A percentile compares a stretch with the other conserved stretches of the same genome.
Conservation (phyloP, 1,139 yeast genomes). For the Pichia sp. region DNA sequence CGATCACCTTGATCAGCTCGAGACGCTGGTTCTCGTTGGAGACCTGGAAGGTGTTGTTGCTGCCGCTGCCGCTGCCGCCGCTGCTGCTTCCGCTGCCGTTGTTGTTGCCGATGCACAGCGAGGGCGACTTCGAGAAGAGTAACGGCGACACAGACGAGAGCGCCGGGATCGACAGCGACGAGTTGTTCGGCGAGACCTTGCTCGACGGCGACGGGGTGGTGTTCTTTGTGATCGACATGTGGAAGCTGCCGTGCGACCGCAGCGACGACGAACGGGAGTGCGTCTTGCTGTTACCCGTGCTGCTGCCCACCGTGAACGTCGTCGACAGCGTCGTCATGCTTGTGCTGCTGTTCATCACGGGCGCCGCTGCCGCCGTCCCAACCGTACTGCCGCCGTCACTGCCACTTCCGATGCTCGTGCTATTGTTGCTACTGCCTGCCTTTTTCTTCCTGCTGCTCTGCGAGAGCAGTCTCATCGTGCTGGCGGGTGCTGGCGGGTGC, state of each 20-base stretch:
- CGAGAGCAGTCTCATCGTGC: constrained; percentile 1
- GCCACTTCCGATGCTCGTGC: too few species aligned
- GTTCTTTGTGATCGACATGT: neutral
- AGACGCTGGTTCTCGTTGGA: constrained; percentile 10
- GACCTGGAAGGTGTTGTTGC: too few species aligned
- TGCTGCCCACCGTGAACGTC: too few species aligned
- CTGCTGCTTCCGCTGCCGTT: neutral
- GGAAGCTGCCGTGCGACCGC: constrained; percentile 9
- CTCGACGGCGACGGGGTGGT: neutral
- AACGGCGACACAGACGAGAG: constrained; percentile 5
- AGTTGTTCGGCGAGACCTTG: constrained; percentile 9
- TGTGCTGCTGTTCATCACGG: too few species aligned
- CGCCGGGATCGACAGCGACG: constrained; percentile 8
- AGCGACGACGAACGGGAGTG: constrained; percentile 13
- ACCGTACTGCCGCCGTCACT: too few species aligned
- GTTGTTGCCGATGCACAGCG: neutral
- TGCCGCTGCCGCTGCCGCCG: neutral
- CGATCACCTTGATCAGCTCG: constrained; percentile 39
- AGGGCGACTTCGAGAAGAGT: constrained; percentile 5
- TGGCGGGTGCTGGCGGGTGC: neutral
- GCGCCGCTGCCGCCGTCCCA: too few species aligned
- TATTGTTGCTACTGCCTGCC: neutral
- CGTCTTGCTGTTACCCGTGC: neutral
- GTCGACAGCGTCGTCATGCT: too few species aligned
- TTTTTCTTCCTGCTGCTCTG: neutral